Evolutionary conservation across 768 basidiomycete genomes (phyloP).

Genomic region (Dictyophora rubrovolvata): DNA sequence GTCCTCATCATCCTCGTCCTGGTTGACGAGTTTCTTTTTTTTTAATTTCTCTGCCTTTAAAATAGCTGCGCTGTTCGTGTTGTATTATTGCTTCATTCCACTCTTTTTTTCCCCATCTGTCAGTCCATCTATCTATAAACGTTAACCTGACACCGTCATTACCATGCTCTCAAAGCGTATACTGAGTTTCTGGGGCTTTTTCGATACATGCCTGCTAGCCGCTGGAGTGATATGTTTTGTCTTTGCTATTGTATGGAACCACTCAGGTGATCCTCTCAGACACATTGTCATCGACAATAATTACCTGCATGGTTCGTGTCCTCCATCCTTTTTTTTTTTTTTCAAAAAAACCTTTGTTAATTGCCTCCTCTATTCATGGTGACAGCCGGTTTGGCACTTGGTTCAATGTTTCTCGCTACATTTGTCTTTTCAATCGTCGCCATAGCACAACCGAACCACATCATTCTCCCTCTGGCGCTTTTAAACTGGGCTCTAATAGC

Average conservation of each 20-base stretch:
- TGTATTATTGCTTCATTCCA: background rate
- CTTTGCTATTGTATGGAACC: conserved; percentile 63
- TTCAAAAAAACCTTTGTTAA: conserved; percentile 11
- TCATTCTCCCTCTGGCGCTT: conserved; percentile 58
- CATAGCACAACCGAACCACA: conserved; percentile 58
- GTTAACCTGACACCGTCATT: conserved; percentile 16
- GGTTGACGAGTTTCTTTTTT: conserved; percentile 14
- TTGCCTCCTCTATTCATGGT: background rate
- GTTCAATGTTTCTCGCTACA: conserved; percentile 54
- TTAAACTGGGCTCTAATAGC: conserved; percentile 67
- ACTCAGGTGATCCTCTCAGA: conserved; percentile 49
- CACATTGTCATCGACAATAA: conserved; percentile 55
- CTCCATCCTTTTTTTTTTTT: background rate
- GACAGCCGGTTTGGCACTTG: conserved; percentile 62
- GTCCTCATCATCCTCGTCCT: background rate
- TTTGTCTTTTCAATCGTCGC: conserved; percentile 64
- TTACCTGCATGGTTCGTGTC: conserved; percentile 49
- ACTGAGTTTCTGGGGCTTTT: conserved; percentile 60
- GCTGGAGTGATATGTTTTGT: conserved; percentile 56
- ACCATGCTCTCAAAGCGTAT: conserved; percentile 66
- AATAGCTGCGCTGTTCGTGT: conserved; percentile 12
- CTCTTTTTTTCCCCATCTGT: conserved; percentile 17
- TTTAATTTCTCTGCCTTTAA: conserved; percentile 22
- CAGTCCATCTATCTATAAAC: conserved; percentile 28
- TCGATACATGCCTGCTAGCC: conserved; percentile 61